Percentiles rank a stretch among this genome's conserved stretches.
phyloP scores from a whole-genome alignment of 2,329 filamentous ascomycete species.

The Penicillium sp. region DNA sequence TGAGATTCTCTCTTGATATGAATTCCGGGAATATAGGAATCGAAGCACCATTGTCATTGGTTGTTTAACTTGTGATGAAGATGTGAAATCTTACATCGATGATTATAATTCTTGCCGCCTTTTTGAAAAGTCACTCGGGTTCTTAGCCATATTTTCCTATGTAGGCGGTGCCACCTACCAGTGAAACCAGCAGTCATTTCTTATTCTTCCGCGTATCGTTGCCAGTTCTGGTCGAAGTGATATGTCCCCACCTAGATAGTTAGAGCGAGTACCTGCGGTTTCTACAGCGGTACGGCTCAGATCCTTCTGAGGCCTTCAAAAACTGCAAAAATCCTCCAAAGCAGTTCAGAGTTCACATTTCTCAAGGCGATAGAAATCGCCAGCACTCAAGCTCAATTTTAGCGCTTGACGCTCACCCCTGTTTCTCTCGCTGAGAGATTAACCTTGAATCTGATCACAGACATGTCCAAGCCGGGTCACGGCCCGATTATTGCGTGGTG shows the following conservation, averaged over 20 bases:
- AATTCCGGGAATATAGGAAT: neutral
- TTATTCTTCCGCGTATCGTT: neutral
- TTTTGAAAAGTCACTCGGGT: neutral
- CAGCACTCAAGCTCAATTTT: neutral
- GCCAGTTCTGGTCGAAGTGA: neutral
- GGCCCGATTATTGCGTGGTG: conserved; percentile 10
- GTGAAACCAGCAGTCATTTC: neutral
- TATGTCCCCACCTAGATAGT: neutral
- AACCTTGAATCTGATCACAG: neutral
- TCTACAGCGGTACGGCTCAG: neutral
- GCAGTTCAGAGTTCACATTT: neutral
- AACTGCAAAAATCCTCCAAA: neutral
- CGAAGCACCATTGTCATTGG: neutral
- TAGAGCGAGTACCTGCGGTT: neutral
- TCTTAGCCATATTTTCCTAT: neutral
- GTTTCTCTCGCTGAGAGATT: neutral
- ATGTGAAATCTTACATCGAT: neutral
- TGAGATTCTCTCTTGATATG: no score
- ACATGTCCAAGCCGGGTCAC: neutral
- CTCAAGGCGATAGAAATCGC: neutral
- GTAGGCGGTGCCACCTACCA: neutral
- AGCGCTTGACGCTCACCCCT: neutral
- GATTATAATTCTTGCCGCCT: neutral
- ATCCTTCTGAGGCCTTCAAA: neutral
- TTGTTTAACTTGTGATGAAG: neutral